Percentiles rank a stretch among this genome's conserved stretches.
Evolutionary conservation across 2,329 filamentous ascomycete species (phyloP).

Genomic region (Hansfordia pulvinata): DNA sequence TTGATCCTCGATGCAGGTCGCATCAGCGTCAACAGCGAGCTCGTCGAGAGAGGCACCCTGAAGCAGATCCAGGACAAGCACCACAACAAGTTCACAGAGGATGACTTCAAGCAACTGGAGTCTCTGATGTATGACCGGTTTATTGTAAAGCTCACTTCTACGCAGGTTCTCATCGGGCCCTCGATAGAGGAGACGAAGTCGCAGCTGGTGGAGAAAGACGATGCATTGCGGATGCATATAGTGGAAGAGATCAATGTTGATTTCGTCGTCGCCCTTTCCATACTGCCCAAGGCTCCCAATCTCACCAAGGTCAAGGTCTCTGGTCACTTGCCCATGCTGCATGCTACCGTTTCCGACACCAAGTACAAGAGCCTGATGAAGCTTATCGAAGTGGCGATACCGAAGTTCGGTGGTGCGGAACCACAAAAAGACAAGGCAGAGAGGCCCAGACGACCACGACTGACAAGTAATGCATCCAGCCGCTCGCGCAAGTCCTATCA

Average conservation of each 20-base stretch:
- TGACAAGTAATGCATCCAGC: conserved; percentile 30
- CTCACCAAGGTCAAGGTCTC: conserved; percentile 85
- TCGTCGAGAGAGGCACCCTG: conserved; percentile 85
- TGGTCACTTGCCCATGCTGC: conserved; percentile 80
- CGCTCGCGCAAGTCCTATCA: conserved; percentile 31
- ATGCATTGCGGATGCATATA: conserved; percentile 66
- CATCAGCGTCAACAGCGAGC: conserved; percentile 82
- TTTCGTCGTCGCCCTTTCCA: conserved; percentile 91
- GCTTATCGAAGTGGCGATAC: conserved; percentile 87
- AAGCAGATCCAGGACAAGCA: conserved; percentile 87
- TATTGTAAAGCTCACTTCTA: conserved; percentile 81
- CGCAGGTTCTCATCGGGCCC: conserved; percentile 87
- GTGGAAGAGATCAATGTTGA: conserved; percentile 97
- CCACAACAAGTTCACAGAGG: conserved; percentile 71
- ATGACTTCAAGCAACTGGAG: conserved; percentile 79
- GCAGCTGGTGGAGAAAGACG: conserved; percentile 57
- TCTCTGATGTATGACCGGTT: conserved; percentile 98
- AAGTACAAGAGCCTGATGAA: conserved; percentile 98
- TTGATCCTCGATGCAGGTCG: conserved; percentile 94
- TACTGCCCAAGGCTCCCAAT: conserved; percentile 89
- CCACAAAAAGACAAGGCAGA: conserved; percentile 13
- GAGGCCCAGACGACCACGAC: conserved; percentile 27
- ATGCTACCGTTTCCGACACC: conserved; percentile 80
- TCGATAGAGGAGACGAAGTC: conserved; percentile 82
- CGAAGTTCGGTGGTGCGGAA: conserved; percentile 51